phyloP scores from a whole-genome alignment of 176 grass and related monocot genomes.

The Eragrostis curvula region DNA sequence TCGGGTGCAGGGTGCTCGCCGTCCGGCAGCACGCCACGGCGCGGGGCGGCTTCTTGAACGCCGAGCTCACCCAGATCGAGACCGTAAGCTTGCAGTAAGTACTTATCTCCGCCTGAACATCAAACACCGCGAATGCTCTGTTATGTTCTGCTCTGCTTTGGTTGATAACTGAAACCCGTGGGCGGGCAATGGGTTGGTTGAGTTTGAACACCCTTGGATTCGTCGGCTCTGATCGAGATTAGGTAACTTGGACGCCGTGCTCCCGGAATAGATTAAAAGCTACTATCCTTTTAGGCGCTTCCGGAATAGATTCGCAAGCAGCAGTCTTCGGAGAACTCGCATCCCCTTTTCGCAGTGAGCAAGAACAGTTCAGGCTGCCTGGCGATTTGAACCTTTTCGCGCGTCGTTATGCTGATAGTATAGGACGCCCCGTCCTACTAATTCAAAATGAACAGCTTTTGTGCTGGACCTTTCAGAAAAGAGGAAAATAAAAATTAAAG shows the following conservation, averaged over 20 bases:
- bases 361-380: background rate
- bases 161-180: background rate
- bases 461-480: background rate
- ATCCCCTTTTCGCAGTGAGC: background rate
- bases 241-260: slow-evolving; percentile 26
- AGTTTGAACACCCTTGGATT: slow-evolving; percentile 13
- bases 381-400: background rate
- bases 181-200: slow-evolving; percentile 12
- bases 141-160: background rate
- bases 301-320: background rate
- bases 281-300: background rate
- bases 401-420: background rate
- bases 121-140: background rate
- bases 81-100: slow-evolving; percentile 67
- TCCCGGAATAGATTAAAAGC: background rate
- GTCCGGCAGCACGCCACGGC: slow-evolving; percentile 60
- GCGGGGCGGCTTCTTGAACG: slow-evolving; percentile 58
- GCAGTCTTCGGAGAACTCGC: background rate
- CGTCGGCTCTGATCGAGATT: slow-evolving; percentile 20
- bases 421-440: background rate
- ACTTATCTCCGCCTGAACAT: background rate
- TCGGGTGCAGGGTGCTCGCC: slow-evolving; percentile 83
- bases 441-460: background rate
- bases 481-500: background rate
- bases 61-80: slow-evolving; percentile 85